These are phyloP conservation scores for Candida oleophila DNA, from an alignment of 805 yeast genomes.

Conservation along the genomic window DNA sequence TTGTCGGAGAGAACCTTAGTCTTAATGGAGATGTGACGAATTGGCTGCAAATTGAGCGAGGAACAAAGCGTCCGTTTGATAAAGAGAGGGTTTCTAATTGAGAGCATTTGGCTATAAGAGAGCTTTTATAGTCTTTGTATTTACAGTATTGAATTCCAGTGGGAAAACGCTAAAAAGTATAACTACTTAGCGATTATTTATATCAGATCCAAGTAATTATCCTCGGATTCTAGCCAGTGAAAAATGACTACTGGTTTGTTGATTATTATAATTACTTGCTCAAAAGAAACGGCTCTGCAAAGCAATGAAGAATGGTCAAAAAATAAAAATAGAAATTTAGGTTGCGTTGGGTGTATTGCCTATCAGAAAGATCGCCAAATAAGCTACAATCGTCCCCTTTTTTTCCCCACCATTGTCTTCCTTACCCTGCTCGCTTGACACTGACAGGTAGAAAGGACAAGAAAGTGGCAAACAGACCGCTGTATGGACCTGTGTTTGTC, in stretches of 20 bases:
- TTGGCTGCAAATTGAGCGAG: background rate
- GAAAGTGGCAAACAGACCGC: too few species aligned
- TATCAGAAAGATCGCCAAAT: too few species aligned
- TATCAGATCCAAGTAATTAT: background rate
- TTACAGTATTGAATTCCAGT: too few species aligned
- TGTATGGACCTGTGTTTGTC: too few species aligned
- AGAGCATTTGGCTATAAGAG: background rate
- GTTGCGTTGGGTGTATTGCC: too few species aligned
- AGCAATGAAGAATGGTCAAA: too few species aligned
- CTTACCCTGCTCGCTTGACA: too few species aligned
- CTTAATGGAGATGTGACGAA: constrained; percentile 18
- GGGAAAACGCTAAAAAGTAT: too few species aligned
- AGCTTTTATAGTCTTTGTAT: background rate
- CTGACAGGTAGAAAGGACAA: too few species aligned
- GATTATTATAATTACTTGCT: background rate
- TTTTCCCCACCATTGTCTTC: too few species aligned
- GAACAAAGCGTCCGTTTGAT: background rate
- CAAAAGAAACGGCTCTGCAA: background rate
- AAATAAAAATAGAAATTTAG: too few species aligned
- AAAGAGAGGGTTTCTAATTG: background rate
- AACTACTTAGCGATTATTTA: background rate
- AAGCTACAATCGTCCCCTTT: too few species aligned
- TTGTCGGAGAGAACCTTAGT: constrained; percentile 23
- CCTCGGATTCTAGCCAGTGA: background rate
- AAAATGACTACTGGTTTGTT: background rate